Base-by-base conservation (phyloP, 2,329 filamentous ascomycete species). In the Davidsoniella neocaledoniae region DNA sequence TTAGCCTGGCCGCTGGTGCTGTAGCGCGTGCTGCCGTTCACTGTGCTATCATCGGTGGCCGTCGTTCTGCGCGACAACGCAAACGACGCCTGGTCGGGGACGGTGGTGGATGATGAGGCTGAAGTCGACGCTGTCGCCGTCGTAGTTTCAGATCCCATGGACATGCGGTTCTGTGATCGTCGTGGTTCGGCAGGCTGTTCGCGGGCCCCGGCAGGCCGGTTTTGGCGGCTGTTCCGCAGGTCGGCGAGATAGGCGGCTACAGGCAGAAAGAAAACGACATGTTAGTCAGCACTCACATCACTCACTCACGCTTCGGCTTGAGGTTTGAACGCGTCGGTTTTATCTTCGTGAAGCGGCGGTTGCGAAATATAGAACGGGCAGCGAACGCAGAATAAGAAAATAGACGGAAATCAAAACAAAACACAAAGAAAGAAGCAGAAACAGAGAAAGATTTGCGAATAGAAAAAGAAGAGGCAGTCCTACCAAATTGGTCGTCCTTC, bases 191-290 rank as follows among this genome's bases (percentile, higher is more conserved):
- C 54, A 62, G 58, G 59, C 65, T 57, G 56, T 58, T 57, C 56
- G 57, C 83, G 72, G 46, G 82, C 81, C 54, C 83, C 83, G 51
- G 77, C 81, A 7, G 83, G 83, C 50, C 83, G 74, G 36, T 73
- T 69, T 50, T 77, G 69, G 47, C 80, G 77, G 63, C 75, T 83
- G 56, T 73, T 76, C 56, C 84, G 79, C 36, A 90, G 73, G 56
- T 80, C 76, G 57, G 79, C 71, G 36, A 87, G 73, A 62, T 86
- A 88, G 53, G 71, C 70, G 56, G 79, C 83, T 86, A 64, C 54
- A 55, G 40, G n/a, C 25, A 51, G 26, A 51, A 19, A 42, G 33
- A 48, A 36, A 37, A 42, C 5, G 38, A 46, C 57, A 52, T 44
- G 53, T 51, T 52, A 50, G 53, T 56, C 43, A 56, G 54, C 33